Base-by-base conservation (phyloP, 2,329 filamentous ascomycete species). In the Pseudocercospora vitis region DNA sequence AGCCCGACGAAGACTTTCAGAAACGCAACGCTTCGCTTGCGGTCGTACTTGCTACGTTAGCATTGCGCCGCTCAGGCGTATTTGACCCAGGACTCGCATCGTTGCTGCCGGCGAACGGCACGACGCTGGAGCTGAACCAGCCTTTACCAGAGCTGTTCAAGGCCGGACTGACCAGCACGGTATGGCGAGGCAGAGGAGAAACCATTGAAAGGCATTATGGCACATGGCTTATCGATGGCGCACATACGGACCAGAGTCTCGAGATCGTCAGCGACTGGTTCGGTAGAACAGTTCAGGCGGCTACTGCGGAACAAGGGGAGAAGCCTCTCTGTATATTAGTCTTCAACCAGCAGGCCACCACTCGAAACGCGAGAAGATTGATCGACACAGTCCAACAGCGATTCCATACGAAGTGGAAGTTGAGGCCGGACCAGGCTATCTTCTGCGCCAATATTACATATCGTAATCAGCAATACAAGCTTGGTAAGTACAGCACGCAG, bases 121-220 rank as follows among this genome's bases (percentile, higher is more conserved):
- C n/a, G n/a, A n/a, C n/a, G n/a, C n/a, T n/a, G n/a, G n/a, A n/a
- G n/a, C n/a, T n/a, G n/a, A n/a, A n/a, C n/a, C n/a, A n/a, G n/a
- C n/a, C n/a, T n/a, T n/a, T n/a, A n/a, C n/a, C 33, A 14, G 16
- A 37, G 18, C 33, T 19, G 7, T 37, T 37, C 33, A 37, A 21
- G 21, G 9, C 7, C 12, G 33, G 33, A 33, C 29, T 48, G 11
- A 48, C 29, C 28, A 33, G 8, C 23, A 18, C 32, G 11, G 21
- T 32, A 19, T 48, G 28, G 45, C 45, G 16, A 3, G 45, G 45
- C 16, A 48, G 45, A 48, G 29, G 29, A n/a, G 26, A 48, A 19
- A 29, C 19, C 7, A 29, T 48, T 16, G 14, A 6, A 19, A 7
- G n/a, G 14, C 14, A 32, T 3, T 19, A 48, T n/a, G 28, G 16